phyloP scores from a whole-genome alignment of 2,329 filamentous ascomycete genomes.

The Tolypocladium cylindrosporum region DNA sequence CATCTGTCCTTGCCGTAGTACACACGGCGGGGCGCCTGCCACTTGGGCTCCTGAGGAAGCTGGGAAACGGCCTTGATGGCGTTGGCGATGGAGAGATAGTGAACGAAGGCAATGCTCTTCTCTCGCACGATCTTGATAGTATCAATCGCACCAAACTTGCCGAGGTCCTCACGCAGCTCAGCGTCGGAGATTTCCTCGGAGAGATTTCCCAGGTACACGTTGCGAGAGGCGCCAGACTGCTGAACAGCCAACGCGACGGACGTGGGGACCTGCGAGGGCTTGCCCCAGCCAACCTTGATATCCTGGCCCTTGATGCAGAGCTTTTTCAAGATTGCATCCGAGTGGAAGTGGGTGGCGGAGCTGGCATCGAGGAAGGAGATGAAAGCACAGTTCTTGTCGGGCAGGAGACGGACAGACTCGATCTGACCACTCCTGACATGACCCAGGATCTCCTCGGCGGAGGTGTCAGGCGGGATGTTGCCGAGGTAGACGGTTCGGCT shows the following conservation, averaged over 20 bases:
- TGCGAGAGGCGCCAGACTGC: constrained; percentile 91
- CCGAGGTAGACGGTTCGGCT: constrained; percentile 96
- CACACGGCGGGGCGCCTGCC: constrained; percentile 89
- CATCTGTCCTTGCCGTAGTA: constrained; percentile 99
- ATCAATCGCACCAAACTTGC: constrained; percentile 93
- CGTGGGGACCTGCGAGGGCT: constrained; percentile 94
- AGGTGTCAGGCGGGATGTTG: constrained; percentile 96
- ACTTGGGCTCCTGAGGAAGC: constrained; percentile 91
- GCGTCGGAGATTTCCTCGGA: constrained; percentile 85
- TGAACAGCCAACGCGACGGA: constrained; percentile 96
- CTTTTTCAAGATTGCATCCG: constrained; percentile 99
- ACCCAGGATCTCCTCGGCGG: constrained; percentile 90
- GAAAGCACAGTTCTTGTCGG: constrained; percentile 99
- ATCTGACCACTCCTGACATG: constrained; percentile 97
- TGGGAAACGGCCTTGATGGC: constrained; percentile 97
- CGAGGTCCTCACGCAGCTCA: constrained; percentile 85
- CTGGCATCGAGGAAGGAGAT: constrained; percentile 98
- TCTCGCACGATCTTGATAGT: constrained; percentile 96
- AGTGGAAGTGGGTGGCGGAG: constrained; percentile 98
- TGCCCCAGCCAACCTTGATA: constrained; percentile 99
- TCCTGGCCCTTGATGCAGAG: constrained; percentile 97
- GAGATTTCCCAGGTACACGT: constrained; percentile 92
- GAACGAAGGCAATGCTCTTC: constrained; percentile 96
- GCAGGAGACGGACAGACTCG: constrained; percentile 91
- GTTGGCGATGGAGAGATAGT: constrained; percentile 95